Conservation (phyloP, 2,329 filamentous ascomycete genomes). For the Phoma sp. region DNA sequence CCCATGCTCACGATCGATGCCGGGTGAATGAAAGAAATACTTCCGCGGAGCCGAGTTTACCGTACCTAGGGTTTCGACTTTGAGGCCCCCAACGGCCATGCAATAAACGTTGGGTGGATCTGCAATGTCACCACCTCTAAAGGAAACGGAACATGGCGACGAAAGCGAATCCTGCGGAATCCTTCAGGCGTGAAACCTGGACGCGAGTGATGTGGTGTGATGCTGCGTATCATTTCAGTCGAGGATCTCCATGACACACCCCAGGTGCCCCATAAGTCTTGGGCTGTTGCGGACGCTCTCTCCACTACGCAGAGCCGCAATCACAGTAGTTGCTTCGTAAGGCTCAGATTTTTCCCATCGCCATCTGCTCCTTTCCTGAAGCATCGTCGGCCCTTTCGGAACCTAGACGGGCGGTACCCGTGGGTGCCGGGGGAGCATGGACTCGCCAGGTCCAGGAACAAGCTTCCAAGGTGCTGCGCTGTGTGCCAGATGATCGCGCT, state of each 20-base stretch:
- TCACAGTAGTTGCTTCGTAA: background rate
- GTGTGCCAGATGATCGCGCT: background rate
- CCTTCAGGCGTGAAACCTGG: background rate
- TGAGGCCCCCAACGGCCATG: no score
- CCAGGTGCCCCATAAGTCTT: background rate
- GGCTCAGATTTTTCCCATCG: conserved; percentile 5
- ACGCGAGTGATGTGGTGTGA: conserved; percentile 3
- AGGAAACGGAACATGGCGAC: background rate
- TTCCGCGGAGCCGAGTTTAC: no score
- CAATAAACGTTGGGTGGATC: background rate
- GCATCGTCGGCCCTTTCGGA: background rate
- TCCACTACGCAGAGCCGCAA: conserved; percentile 4
- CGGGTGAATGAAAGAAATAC: background rate
- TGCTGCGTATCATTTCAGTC: conserved; percentile 1
- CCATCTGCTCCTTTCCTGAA: background rate
- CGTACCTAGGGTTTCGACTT: no score
- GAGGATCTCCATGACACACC: conserved; percentile 4
- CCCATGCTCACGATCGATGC: no score
- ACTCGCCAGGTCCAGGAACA: background rate
- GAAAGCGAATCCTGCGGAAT: background rate
- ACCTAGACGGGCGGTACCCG: background rate
- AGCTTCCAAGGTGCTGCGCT: background rate
- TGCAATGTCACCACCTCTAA: background rate
- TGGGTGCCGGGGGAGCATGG: background rate
- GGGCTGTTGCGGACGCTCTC: background rate